These are phyloP conservation scores for Endocalyx cinctus DNA, from an alignment of 2,329 filamentous ascomycete genomes.

Conservation along the genomic window DNA sequence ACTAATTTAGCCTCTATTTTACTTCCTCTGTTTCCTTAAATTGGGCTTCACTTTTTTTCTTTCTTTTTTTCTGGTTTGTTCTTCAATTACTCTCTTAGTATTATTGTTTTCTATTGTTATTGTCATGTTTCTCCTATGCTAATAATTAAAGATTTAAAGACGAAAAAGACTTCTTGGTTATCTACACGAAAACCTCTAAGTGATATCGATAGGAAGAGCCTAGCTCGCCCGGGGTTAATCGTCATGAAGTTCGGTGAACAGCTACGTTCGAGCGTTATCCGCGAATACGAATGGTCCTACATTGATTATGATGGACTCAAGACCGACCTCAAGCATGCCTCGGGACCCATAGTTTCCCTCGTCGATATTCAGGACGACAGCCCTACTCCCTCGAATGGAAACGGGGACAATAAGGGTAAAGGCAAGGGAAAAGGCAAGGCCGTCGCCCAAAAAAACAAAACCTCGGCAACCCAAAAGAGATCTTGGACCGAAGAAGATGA, in stretches of 20 bases:
- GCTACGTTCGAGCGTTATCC: constrained; percentile 90
- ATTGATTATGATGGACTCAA: constrained; percentile 97
- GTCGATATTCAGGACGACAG: constrained; percentile 20
- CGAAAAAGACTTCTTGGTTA: constrained; percentile 15
- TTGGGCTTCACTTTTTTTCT: too few relatives aligned
- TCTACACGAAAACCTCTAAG: constrained; percentile 8
- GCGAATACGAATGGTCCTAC: constrained; percentile 97
- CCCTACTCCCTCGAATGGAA: constrained; percentile 20
- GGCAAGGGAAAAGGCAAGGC: too few relatives aligned
- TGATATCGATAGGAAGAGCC: constrained; percentile 9
- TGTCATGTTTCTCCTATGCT: too few relatives aligned
- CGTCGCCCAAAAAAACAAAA: constrained; percentile 36
- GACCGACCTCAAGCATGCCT: constrained; percentile 72
- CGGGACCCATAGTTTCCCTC: constrained; percentile 44
- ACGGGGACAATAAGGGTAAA: constrained; percentile 12
- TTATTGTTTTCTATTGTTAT: too few relatives aligned
- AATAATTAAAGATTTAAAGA: constrained; percentile 38
- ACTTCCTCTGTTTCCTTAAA: too few relatives aligned
- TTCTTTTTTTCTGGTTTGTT: too few relatives aligned
- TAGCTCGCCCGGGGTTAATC: constrained; percentile 45
- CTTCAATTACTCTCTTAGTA: too few relatives aligned
- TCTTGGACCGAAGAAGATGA: constrained; percentile 92
- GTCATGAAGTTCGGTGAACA: constrained; percentile 92
- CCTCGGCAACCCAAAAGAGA: constrained; percentile 43
- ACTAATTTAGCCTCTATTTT: too few relatives aligned